Percentiles rank a stretch among this genome's conserved stretches.
Conservation (phyloP, 352 stramenopile species). For the Globisporangium iwayamae region DNA sequence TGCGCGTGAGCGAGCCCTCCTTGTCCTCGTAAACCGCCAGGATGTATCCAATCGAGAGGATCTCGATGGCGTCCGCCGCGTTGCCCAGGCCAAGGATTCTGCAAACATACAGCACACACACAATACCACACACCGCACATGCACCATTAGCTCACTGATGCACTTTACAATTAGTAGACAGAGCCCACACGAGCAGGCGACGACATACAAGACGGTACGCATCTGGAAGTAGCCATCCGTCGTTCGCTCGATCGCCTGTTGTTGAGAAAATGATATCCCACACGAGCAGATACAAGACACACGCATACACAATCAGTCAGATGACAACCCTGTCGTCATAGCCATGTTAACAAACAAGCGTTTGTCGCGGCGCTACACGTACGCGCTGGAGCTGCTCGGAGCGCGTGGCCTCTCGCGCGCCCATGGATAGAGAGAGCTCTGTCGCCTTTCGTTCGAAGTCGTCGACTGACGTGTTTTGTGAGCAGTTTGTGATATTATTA, state of each 20-base stretch:
- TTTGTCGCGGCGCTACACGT: constrained; percentile 4
- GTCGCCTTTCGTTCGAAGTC: not conserved
- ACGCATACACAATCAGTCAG: not conserved
- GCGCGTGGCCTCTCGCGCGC: constrained; percentile 7
- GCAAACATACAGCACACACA: not conserved
- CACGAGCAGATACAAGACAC: not conserved
- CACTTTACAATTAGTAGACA: not conserved
- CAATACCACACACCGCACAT: not conserved
- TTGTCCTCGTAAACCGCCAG: constrained; percentile 79
- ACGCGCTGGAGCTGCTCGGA: constrained; percentile 16
- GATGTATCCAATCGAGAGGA: constrained; percentile 91
- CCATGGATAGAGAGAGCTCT: not conserved
- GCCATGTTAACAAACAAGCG: not conserved
- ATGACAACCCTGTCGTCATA: not conserved
- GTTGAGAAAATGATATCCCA: not conserved
- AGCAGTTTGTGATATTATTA: too few species aligned
- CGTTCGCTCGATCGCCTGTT: constrained; percentile 48
- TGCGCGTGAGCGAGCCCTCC: constrained; percentile 47
- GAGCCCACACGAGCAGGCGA: not conserved
- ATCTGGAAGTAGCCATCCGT: constrained; percentile 67
- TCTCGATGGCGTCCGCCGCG: constrained; percentile 88
- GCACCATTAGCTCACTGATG: not conserved
- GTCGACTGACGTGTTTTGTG: not conserved
- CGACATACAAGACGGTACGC: constrained; percentile 58
- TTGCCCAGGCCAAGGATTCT: constrained; percentile 83